Evolutionary conservation across 805 yeast species (phyloP), one percentile per base, ranked within the genome.

Genomic region (Ogataea angusta): DNA sequence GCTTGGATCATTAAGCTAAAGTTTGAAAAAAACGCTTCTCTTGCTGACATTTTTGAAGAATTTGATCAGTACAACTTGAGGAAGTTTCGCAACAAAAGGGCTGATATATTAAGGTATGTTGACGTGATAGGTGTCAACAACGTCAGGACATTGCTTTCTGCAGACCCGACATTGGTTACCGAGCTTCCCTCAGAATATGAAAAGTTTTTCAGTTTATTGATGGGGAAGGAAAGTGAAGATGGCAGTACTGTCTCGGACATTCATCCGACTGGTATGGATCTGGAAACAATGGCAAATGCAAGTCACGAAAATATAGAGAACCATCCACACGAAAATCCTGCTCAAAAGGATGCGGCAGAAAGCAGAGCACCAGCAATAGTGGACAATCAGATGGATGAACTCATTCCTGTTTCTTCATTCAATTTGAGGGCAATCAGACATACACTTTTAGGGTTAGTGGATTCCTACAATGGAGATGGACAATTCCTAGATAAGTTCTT

Each of bases 381-480:
- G 10, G 73, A 72, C 2, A 85, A 82, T 46, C 76, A 76, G 30
- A 68, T 73, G 24, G 79, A 70, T 2, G 53, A 49, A 10, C 69
- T 90, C 35, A 63, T 65, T 34, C 71, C 95, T 1, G 95, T 87
- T 7, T 82, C 80, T 31, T 78, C 95, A 0, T 76, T 79, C 45
- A 95, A 93, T 10, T 72, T 89, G 64, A 82, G 81, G 49, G 82
- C 82, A 12, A 82, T 90, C 44, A 78, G 91, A 58, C 86, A 85
- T 51, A 76, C 91, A 3, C 68, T 89, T 28, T 57, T 78, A 16
- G 85, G 81, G 1, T 59, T 80, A 14, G 56, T 53, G 4, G 55
- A 52, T 23, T 42, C 59, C 10, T 48, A 49, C 39, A 51, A 52
- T 32, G 53, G 53, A 30, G 55, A 60, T 15, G 30, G 35, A 14